Evolutionary conservation across 2,329 filamentous ascomycete genomes (phyloP), one percentile per base, ranked within the genome.

Genomic region (Ophiostoma tasmaniense): DNA sequence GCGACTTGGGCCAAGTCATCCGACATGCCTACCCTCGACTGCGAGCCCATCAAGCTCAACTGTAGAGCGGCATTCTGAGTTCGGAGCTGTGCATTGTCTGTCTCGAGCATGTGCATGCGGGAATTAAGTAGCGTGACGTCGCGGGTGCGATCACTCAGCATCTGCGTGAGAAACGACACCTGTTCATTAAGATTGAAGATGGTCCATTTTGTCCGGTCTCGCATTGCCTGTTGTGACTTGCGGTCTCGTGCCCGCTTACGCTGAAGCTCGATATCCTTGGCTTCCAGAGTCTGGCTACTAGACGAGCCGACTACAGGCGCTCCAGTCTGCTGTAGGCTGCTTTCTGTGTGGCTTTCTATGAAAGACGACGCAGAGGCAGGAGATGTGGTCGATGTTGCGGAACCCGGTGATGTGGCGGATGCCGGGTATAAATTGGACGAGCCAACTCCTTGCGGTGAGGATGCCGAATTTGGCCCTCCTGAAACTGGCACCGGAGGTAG

Each of bases 211-310:
- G 75, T 76, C 14, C 75, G 74, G 69, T 77, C 75, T 6, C 75
- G 74, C 76, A 77, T 77, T 20, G 75, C 75, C 73, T 77, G 76
- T 70, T 77, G 76, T 0, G 75, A 76, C 68, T 75, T 76, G 62
- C 75, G 75, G 67, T 77, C 76, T 28, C 75, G 71, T 2, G 76
- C 76, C 28, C 75, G 73, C 69, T 77, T 77, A 59, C 75, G 73
- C 67, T 75, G 74, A 33, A 76, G 70, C 67, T 76, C 75, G 10
- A 73, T 14, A 5, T 74, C 72, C 59, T 72, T 69, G 20, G 72
- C 67, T 2, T 69, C 65, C 4, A 67, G 37, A 25, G 50, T 25
- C 4, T 25, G n/a, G 10, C 22, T 22, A 55, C n/a, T 55, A 13
- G 50, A 55, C 7, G 50, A 55, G 22, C 8, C 11, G n/a, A 28